Evolutionary conservation across 768 basidiomycete species (phyloP), one percentile per base, ranked within the genome.

Genomic region (Leucosporidium creatinivorum): DNA sequence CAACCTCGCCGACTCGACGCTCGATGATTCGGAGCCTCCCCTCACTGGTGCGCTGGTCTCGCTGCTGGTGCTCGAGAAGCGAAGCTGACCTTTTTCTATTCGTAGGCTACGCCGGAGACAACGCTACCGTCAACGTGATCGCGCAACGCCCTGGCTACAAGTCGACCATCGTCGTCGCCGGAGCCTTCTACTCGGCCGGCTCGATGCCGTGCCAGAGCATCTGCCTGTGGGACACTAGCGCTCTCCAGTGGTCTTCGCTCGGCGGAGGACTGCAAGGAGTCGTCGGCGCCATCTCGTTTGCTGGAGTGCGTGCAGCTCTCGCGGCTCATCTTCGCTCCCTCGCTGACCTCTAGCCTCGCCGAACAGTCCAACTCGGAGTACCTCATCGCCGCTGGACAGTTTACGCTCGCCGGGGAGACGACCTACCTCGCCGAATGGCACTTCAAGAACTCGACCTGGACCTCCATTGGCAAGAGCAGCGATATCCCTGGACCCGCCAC

Each of bases 401-500:
- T 97, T 62, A 79, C 84, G 4, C 79, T 94, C 59, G 84, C 84
- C 73, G 84, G 83, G 56, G 84, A 83, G 12, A 76, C 83, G 5
- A 82, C 87, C 17, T 90, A 89, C 75, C 87, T 94, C 57, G 88
- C 85, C 0, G 80, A 83, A 63, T 97, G 84, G 77, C 81, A 82
- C 66, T 85, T 93, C 74, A 73, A 82, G 47, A 93, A 91, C 75
- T 74, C 79, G 3, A 86, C 85, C 3, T 99, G 94, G 94, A 79
- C 80, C 12, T 76, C 86, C 1, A 76, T 93, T 31, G 91, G 66
- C 26, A 56, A 57, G 0, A 61, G 83, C 18, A 76, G 78, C 18
- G 81, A 84, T 57, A 81, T 97, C 28, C 91, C 93, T 55, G 94
- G 94, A 4, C 92, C 93, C 3, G 88, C 92, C 2, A 89, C 91